Evolutionary conservation across 495 filamentous ascomycete genomes (phyloP).

Genomic region (Podospora didyma): DNA sequence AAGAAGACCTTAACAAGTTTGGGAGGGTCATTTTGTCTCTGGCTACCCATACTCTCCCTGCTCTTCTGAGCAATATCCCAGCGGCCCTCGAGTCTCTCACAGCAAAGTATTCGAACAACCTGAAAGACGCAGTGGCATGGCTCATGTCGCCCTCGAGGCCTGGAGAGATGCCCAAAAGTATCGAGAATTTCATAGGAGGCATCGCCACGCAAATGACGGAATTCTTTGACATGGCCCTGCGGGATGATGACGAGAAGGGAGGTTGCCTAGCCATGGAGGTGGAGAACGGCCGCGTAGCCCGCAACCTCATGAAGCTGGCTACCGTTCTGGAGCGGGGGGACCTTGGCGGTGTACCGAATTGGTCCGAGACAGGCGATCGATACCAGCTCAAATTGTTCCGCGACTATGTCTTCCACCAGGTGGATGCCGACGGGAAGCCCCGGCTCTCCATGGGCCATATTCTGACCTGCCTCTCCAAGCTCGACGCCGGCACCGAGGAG

Average conservation of each 20-base stretch:
- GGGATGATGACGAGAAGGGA: slow-evolving; percentile 60
- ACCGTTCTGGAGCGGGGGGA: slow-evolving; percentile 87
- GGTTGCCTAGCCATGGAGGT: slow-evolving; percentile 70
- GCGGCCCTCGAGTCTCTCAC: slow-evolving; percentile 66
- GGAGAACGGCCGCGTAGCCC: slow-evolving; percentile 84
- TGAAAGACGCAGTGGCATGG: slow-evolving; percentile 75
- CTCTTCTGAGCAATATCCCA: slow-evolving; percentile 52
- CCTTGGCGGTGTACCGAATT: slow-evolving; percentile 65
- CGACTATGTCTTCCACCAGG: slow-evolving; percentile 95
- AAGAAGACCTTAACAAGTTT: slow-evolving; percentile 81
- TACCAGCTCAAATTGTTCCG: slow-evolving; percentile 90
- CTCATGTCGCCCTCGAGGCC: slow-evolving; percentile 57
- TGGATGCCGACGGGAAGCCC: slow-evolving; percentile 76
- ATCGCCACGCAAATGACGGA: slow-evolving; percentile 70
- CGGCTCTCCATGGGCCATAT: slow-evolving; percentile 83
- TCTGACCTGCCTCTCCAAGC: slow-evolving; percentile 76
- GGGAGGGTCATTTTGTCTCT: slow-evolving; percentile 79
- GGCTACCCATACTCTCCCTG: slow-evolving; percentile 57
- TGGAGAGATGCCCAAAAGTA: slow-evolving; percentile 55
- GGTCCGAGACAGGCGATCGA: slow-evolving; percentile 87
- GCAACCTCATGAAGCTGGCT: slow-evolving; percentile 78
- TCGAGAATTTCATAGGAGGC: slow-evolving; percentile 71
- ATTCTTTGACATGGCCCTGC: slow-evolving; percentile 68
- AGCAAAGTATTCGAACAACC: slow-evolving; percentile 64
- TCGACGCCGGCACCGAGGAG: slow-evolving; percentile 88